Evolutionary conservation across 2,329 filamentous ascomycete species (phyloP).

Genomic region (Apiospora hydei): DNA sequence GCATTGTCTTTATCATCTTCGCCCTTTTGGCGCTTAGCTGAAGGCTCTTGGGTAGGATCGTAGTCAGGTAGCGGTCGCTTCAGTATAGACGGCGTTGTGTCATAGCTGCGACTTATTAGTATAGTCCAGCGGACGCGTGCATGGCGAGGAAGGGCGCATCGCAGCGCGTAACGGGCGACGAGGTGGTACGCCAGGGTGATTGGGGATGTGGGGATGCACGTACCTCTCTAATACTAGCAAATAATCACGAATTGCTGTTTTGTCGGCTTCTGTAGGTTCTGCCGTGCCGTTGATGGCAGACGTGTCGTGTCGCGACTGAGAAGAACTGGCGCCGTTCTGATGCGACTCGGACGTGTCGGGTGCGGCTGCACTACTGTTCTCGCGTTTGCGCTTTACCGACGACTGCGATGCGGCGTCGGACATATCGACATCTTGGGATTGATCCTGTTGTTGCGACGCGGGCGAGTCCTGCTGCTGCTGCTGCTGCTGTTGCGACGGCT

Average conservation of each 20-base stretch:
- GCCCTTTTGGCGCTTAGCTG: constrained; percentile 67
- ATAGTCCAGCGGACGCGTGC: not conserved
- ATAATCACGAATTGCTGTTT: constrained; percentile 37
- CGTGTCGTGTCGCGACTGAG: constrained; percentile 27
- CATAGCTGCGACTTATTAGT: constrained; percentile 51
- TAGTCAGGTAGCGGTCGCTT: constrained; percentile 58
- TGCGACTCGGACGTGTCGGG: constrained; percentile 25
- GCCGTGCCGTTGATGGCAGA: constrained; percentile 32
- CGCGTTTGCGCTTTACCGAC: constrained; percentile 44
- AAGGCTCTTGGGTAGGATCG: constrained; percentile 56
- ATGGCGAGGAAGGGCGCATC: not conserved
- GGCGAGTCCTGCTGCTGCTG: constrained; percentile 16
- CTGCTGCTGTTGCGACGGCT: constrained; percentile 17
- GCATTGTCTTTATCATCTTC: constrained; percentile 45
- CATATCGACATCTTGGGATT: constrained; percentile 31
- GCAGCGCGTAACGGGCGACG: not conserved
- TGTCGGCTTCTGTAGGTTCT: constrained; percentile 26
- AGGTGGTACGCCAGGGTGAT: not conserved
- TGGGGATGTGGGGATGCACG: constrained; percentile 25
- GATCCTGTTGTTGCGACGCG: constrained; percentile 18
- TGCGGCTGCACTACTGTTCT: constrained; percentile 32
- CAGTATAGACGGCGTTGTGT: constrained; percentile 61
- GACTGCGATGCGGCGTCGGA: constrained; percentile 35
- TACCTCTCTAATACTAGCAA: constrained; percentile 42
- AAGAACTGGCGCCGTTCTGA: constrained; percentile 21